Base-by-base conservation (phyloP, 2,329 filamentous ascomycete species). In the Microdochium trichocladiopsis region DNA sequence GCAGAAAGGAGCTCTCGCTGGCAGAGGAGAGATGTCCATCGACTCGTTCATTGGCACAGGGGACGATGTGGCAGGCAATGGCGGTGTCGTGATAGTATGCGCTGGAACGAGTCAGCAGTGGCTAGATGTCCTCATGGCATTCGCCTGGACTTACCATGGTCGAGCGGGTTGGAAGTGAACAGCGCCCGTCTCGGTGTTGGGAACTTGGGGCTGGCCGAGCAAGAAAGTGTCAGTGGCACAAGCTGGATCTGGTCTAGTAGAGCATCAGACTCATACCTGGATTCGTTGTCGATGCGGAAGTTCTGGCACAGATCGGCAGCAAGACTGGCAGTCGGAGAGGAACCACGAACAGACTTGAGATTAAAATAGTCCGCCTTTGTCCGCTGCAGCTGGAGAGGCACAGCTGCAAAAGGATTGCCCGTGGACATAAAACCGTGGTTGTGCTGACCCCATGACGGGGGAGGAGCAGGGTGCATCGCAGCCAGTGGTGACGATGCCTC, bases 261-360 rank as follows among this genome's bases (percentile, higher is more conserved):
- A 41, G 24, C 14, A 41, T 28, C 47, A 18, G 47, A 63, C 59
- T 74, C 80, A 60, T 77, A 96, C 93, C 92, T 96, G 65, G 87
- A 69, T 52, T 83, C 78, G 55, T 72, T 90, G 71, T 96, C 92
- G 68, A 97, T 88, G 67, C 93, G 88, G 68, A 97, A 95, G 75
- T 97, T 99, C 67, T 96, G 91, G 53, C 92, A 96, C 62, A 97
- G 79, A 72, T 99, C 94, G 56, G 91, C 92, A 43, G 92, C 93
- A 60, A 99, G 76, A 65, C 90, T 95, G 50, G 90, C 85, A 33
- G 91, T 92, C 5, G 94, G 94, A 52, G 94, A 99, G 21, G 92
- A 95, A 49, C 90, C 90, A 60, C 84, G 83, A 63, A 90, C 76
- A 50, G 87, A 80, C 66, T 89, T 91, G 62, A 88, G 71, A 62